phyloP scores from a whole-genome alignment of 1,284 basidiomycete genomes.

The Puccinia coronata region DNA sequence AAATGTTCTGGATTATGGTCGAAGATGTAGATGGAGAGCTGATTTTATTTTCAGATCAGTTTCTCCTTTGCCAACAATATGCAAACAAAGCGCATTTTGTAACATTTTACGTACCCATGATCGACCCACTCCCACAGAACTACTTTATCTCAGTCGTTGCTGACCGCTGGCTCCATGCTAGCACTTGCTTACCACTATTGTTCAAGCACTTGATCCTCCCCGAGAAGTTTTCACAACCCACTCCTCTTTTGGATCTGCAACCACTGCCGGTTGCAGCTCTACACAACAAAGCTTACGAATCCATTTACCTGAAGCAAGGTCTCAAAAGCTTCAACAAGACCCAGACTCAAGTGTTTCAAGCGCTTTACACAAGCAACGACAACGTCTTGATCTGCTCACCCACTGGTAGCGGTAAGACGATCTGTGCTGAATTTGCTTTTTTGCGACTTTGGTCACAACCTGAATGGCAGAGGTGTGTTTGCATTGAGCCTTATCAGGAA shows the following conservation, averaged over 20 bases:
- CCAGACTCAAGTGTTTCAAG: conserved; percentile 98
- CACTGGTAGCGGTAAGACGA: conserved; percentile 93
- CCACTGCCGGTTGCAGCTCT: conserved; percentile 83
- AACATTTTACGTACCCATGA: conserved; percentile 91
- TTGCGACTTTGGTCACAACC: conserved; percentile 85
- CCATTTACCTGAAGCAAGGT: conserved; percentile 69
- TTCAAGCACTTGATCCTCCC: conserved; percentile 98
- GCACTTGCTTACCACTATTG: conserved; percentile 89
- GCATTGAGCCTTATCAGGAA: conserved; percentile 93
- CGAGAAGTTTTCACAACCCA: conserved; percentile 92
- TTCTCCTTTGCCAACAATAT: conserved; percentile 86
- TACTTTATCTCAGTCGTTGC: conserved; percentile 95
- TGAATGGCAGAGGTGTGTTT: conserved; percentile 82
- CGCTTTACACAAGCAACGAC: conserved; percentile 91
- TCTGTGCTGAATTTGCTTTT: conserved; percentile 94
- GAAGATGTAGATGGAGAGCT: conserved; percentile 97
- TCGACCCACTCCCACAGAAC: conserved; percentile 94
- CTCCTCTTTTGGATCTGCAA: conserved; percentile 89
- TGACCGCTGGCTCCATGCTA: conserved; percentile 92
- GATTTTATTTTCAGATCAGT: conserved; percentile 89
- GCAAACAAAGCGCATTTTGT: conserved; percentile 72
- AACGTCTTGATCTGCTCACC: conserved; percentile 95
- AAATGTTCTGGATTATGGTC: conserved; percentile 88
- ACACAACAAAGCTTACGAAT: conserved; percentile 86
- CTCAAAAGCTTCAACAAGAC: conserved; percentile 82